Evolutionary conservation across 148 eudicot genomes (phyloP).

Genomic region (Camellia lanceoleosa): DNA sequence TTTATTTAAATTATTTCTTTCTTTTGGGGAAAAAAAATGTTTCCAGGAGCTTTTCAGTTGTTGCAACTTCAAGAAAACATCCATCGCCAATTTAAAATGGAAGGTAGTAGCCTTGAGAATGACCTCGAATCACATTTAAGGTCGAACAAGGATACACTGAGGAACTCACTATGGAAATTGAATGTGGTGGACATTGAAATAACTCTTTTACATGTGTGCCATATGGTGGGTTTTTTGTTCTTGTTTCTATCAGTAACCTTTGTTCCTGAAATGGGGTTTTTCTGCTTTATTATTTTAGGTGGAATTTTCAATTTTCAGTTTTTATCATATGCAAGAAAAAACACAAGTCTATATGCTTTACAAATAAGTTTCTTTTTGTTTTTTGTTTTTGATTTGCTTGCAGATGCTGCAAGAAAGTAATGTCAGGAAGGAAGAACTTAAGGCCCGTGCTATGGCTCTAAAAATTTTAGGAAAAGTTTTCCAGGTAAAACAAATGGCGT

Average conservation of each 20-base stretch:
- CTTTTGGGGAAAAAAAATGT: neutral
- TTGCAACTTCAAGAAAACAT: constrained; percentile 88
- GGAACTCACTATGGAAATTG: constrained; percentile 90
- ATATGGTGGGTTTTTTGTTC: constrained; percentile 51
- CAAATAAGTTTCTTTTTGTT: neutral
- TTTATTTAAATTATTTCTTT: neutral
- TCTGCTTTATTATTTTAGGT: neutral
- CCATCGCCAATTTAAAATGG: constrained; percentile 58
- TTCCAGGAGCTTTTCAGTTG: constrained; percentile 83
- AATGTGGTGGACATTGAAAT: constrained; percentile 97
- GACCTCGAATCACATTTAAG: constrained; percentile 65
- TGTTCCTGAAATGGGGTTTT: neutral
- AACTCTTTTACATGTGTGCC: constrained; percentile 87
- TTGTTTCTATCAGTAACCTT: neutral
- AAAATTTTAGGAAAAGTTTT: constrained; percentile 73
- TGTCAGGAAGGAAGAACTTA: constrained; percentile 78
- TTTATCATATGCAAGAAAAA: neutral
- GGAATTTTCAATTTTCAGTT: neutral
- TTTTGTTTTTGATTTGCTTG: constrained; percentile 14
- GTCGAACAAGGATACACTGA: constrained; percentile 67
- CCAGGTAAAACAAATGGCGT: constrained; percentile 46
- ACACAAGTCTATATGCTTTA: neutral
- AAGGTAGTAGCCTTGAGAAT: constrained; percentile 58
- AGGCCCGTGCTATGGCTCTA: constrained; percentile 67
- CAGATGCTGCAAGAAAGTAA: constrained; percentile 80